Base-by-base conservation (phyloP, 768 basidiomycete genomes). In the Lactifluus pinguis region DNA sequence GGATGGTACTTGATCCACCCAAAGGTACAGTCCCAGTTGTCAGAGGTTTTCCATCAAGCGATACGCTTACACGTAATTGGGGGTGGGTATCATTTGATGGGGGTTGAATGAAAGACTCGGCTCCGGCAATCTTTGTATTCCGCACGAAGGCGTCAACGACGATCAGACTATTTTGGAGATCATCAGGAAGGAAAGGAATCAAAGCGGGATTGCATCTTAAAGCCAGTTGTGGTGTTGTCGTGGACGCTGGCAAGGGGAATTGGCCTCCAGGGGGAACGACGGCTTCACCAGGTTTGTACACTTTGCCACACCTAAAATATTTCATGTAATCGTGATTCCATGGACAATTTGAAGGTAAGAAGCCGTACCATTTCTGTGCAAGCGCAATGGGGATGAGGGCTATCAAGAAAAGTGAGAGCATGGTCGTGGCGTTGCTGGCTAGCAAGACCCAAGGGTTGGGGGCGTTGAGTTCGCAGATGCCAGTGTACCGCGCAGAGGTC, bases 131-230 rank as follows among this genome's bases (percentile, higher is more conserved):
- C 41, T 74, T 66, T 8, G 69, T 65, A 53, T 73, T 68, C 3
- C 76, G 74, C 47, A 80, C 64, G 14, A 68, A 68, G 0, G 76
- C 68, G 57, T 80, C 78, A 14, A 80, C 59, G 47, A 80, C 59
- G 49, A 80, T 68, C 17, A 57, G 60, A 17, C 64, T 68, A 9
- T 57, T 25, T 4, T 50, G 6, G 19, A 41, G 39, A 59, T 81
- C 80, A 45, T 75, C 74, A 10, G 74, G 70, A 2, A 81, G 73
- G 69, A 79, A 82, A 2, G 80, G 80, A 42, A 74, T 74, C 49
- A 80, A 73, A 6, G 68, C 76, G 1, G 79, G 80, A 1, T 75
- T 71, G 61, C 80, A 82, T 48, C 77, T 76, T 48, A 82, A 73
- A 0, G 76, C 76, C 1, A 81, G 69, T 14, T 80, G 71, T 9